phyloP scores from a whole-genome alignment of 1,284 basidiomycete species.

The Sphaerobolus stellatus region DNA sequence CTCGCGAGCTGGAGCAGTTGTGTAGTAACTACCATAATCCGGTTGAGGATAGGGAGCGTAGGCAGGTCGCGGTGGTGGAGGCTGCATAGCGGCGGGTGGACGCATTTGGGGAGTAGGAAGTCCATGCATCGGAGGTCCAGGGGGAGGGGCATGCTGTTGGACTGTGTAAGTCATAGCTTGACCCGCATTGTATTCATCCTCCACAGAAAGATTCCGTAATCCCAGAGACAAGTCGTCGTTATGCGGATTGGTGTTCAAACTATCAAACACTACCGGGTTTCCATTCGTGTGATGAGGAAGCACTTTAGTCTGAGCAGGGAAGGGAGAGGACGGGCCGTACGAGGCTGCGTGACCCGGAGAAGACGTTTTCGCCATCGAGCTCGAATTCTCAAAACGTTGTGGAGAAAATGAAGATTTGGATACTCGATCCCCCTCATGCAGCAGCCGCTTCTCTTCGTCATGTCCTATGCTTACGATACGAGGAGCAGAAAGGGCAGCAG shows the following conservation, averaged over 20 bases:
- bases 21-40: conserved; percentile 59
- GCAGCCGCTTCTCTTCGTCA: conserved; percentile 21
- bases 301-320: conserved; percentile 24
- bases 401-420: conserved; percentile 53
- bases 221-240: conserved; percentile 55
- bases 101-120: conserved; percentile 34
- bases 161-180: conserved; percentile 17
- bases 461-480: conserved; percentile 39
- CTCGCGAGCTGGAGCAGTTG: conserved; percentile 41
- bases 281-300: conserved; percentile 30
- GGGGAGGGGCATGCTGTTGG: conserved; percentile 21
- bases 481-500: conserved; percentile 33
- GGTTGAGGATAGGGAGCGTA: conserved; percentile 53
- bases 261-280: conserved; percentile 41
- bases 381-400: conserved; percentile 53
- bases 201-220: conserved; percentile 65
- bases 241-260: conserved; percentile 40
- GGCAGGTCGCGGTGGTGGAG: conserved; percentile 39
- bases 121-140: conserved; percentile 24
- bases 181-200: conserved; percentile 39
- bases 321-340: conserved; percentile 29
- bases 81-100: conserved; percentile 37
- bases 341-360: conserved; percentile 47
- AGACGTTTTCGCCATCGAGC: conserved; percentile 38
- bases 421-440: conserved; percentile 44